Base-by-base conservation (phyloP, 2,329 filamentous ascomycete genomes). In the Colletotrichum chlorophyti region DNA sequence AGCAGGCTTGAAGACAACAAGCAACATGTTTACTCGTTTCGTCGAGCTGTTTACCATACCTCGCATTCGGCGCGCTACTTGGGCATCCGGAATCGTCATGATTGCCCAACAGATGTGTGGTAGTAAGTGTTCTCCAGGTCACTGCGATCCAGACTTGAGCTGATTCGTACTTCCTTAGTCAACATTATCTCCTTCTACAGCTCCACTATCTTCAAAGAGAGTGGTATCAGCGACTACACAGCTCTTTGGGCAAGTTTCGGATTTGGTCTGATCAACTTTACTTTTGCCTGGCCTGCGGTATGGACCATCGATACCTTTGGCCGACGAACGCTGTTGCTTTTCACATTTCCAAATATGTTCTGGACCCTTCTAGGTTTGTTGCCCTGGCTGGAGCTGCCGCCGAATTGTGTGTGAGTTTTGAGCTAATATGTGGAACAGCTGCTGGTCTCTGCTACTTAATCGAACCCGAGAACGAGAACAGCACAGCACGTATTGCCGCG, bases 81-180 rank as follows among this genome's bases (percentile, higher is more conserved):
- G 86, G 49, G 89, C 88, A 2, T 86, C 87, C 0, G 85, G 83
- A 62, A 83, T 83, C 1, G 86, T 91, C 63, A 91, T 91, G 87
- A 84, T 86, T 64, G 76, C 75, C 0, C 84, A 88, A 65, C 85
- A 88, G 66, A 81, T 88, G 75, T 86, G 83, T 59, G 84, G 83
- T 35, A 80, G 67, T 66, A 70, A 66, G 66, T 65, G 31, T 15
- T 4, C 17, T 7, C 5, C 9, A 2, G 10, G 15, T 12, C 17
- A 14, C n/a, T 7, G 14, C 29, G 1, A 11, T 47, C 17, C 11
- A 8, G 12, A 37, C 6, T 32, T 14, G 3, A 10, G 27, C 47
- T 58, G 26, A 55, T n/a, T n/a, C 42, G 1, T 45, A 49, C 45
- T 31, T 11, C 14, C 6, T 4, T 12, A 68, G 70, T 81, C 65